phyloP scores from a whole-genome alignment of 352 stramenopile genomes.

The Phytophthora boehmeriae region DNA sequence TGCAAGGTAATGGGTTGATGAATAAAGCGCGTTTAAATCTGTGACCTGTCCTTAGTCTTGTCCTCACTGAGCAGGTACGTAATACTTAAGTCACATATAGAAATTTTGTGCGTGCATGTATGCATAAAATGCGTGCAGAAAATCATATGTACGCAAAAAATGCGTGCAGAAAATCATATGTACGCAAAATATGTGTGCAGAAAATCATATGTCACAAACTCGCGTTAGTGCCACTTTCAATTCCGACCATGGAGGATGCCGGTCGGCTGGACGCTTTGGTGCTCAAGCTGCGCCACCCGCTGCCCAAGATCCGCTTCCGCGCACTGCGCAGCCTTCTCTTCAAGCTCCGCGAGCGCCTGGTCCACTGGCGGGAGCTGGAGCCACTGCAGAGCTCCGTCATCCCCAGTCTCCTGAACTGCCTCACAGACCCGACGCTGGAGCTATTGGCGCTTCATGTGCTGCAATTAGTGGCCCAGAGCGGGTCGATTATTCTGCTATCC shows the following conservation, averaged over 20 bases:
- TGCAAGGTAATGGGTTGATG: too few species aligned
- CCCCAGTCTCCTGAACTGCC: constrained; percentile 40
- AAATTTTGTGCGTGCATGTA: too few species aligned
- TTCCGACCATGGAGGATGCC: constrained; percentile 8
- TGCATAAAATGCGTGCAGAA: too few species aligned
- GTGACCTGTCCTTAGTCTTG: too few species aligned
- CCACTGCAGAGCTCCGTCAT: constrained; percentile 38
- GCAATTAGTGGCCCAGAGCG: constrained; percentile 45
- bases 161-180: too few species aligned
- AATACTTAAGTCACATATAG: too few species aligned
- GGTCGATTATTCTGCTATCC: constrained; percentile 27
- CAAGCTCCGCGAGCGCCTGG: constrained; percentile 69
- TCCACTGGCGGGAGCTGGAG: constrained; percentile 41
- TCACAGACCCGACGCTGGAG: constrained; percentile 52
- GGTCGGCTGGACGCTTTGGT: constrained; percentile 42
- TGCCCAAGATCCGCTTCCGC: constrained; percentile 61
- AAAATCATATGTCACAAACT: too few species aligned
- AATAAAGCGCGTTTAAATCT: too few species aligned
- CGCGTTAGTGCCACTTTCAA: too few species aligned
- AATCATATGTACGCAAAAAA: too few species aligned
- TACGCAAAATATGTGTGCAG: too few species aligned
- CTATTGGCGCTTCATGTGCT: constrained; percentile 56
- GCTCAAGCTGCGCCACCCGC: constrained; percentile 66
- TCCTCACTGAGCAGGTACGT: too few species aligned
- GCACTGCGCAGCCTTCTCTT: constrained; percentile 65